Evolutionary conservation across 2,329 filamentous ascomycete genomes (phyloP).

Genomic region (Arthrobotrys megalospora): DNA sequence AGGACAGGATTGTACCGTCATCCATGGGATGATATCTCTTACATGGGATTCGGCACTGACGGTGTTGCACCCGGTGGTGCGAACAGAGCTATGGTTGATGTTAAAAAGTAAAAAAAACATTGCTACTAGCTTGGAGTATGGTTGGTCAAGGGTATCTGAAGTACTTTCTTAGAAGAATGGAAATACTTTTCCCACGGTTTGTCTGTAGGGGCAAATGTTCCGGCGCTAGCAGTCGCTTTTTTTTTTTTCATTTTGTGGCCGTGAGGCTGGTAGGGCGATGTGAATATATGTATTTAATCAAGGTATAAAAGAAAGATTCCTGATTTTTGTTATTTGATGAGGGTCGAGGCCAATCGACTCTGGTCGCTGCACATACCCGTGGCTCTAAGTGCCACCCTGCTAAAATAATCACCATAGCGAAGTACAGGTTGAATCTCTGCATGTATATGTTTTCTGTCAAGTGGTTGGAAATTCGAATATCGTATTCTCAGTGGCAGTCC

Average conservation of each 20-base stretch:
- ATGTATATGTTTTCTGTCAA: too few species aligned
- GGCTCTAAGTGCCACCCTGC: too few species aligned
- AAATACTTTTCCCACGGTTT: background rate
- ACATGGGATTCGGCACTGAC: conserved; percentile 85
- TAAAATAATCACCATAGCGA: too few species aligned
- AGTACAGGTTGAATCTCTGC: too few species aligned
- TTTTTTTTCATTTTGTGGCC: conserved; percentile 9
- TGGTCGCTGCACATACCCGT: too few species aligned
- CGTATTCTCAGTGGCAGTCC: too few species aligned
- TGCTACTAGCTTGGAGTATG: conserved; percentile 66
- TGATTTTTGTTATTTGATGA: background rate
- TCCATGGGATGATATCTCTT: conserved; percentile 99
- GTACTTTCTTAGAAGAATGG: conserved; percentile 20
- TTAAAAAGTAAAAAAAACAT: conserved; percentile 67
- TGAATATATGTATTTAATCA: conserved; percentile 35
- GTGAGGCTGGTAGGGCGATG: conserved; percentile 6
- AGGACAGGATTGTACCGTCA: conserved; percentile 98
- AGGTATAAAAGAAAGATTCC: conserved; percentile 27
- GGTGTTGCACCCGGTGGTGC: conserved; percentile 81
- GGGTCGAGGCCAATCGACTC: too few species aligned
- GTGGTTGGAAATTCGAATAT: too few species aligned
- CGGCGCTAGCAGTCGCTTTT: conserved; percentile 21
- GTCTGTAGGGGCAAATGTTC: conserved; percentile 17
- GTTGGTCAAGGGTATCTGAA: conserved; percentile 6
- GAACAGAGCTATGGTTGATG: conserved; percentile 89